These are phyloP conservation scores for Cytospora schulzeri DNA, from an alignment of 2,329 filamentous ascomycete genomes.

Conservation along the genomic window DNA sequence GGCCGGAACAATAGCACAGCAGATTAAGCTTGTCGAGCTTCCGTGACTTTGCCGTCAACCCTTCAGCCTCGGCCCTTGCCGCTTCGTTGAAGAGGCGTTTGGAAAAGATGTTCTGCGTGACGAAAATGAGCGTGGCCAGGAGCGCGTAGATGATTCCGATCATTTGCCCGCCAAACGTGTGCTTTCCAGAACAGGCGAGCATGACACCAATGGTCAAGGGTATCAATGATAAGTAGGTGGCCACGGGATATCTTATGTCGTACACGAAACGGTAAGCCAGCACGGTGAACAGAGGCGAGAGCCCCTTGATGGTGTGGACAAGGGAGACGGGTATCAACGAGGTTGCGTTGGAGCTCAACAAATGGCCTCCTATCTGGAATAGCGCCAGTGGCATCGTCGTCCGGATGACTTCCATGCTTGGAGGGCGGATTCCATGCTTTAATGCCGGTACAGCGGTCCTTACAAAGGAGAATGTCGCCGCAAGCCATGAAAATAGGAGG, in stretches of 20 bases:
- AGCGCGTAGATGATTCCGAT: conserved; percentile 89
- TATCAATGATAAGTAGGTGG: conserved; percentile 87
- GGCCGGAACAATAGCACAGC: conserved; percentile 92
- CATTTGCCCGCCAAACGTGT: conserved; percentile 76
- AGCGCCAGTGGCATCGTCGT: conserved; percentile 89
- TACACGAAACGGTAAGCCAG: conserved; percentile 89
- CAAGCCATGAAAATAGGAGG: conserved; percentile 74
- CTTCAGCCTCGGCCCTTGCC: conserved; percentile 78
- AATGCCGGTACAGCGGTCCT: conserved; percentile 75
- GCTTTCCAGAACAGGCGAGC: conserved; percentile 88
- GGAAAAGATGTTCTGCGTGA: conserved; percentile 97
- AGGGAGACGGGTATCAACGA: conserved; percentile 94
- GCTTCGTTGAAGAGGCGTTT: conserved; percentile 98
- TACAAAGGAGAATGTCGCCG: conserved; percentile 70
- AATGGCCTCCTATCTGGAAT: conserved; percentile 92
- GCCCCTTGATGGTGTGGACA: conserved; percentile 97
- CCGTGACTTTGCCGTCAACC: conserved; percentile 60
- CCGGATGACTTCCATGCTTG: conserved; percentile 77
- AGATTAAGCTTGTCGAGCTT: conserved; percentile 97
- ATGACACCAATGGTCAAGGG: conserved; percentile 93
- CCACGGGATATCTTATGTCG: conserved; percentile 80
- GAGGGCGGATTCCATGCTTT: conserved; percentile 79
- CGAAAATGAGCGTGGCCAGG: conserved; percentile 88
- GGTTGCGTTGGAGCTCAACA: conserved; percentile 91
- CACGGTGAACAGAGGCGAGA: conserved; percentile 94